Conservation (phyloP, 73 alveolate genomes). For the Tetrahymena malaccensis region DNA sequence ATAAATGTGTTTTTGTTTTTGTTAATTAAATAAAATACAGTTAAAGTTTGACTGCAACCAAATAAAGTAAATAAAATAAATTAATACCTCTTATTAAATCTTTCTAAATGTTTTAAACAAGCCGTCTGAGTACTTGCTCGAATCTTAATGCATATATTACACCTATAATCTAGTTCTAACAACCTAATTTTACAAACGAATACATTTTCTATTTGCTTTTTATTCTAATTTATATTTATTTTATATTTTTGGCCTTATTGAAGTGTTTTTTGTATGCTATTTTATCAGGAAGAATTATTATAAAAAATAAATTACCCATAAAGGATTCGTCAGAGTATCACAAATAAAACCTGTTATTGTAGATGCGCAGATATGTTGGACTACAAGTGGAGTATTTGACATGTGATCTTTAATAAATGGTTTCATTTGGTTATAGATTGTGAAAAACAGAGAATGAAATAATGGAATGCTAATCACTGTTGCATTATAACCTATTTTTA, state of each 20-base stretch:
- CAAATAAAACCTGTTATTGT: slow-evolving; percentile 25
- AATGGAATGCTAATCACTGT: slow-evolving; percentile 26
- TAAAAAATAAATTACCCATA: slow-evolving; percentile 10
- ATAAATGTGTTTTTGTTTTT: not conserved
- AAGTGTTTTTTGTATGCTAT: not conserved
- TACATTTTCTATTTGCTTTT: not conserved
- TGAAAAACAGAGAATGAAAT: slow-evolving; percentile 26
- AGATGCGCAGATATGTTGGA: slow-evolving; percentile 13
- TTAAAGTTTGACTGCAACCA: not conserved
- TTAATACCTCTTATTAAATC: slow-evolving; percentile 12
- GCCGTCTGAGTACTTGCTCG: not conserved
- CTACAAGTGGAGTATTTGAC: not conserved
- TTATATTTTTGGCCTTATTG: not conserved
- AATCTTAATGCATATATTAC: slow-evolving; percentile 11
- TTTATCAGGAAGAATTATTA: not conserved
- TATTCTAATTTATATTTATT: no score
- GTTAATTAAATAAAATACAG: not conserved
- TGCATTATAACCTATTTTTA: slow-evolving; percentile 21
- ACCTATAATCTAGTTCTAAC: slow-evolving; percentile 28
- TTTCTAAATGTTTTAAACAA: not conserved
- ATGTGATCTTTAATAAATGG: slow-evolving; percentile 5
- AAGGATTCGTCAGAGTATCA: slow-evolving; percentile 37
- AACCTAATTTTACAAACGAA: not conserved
- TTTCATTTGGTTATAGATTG: slow-evolving; percentile 14
- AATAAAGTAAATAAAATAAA: not conserved